phyloP scores from a whole-genome alignment of 2,329 filamentous ascomycete genomes.

The Scedosporium apiospermum region DNA sequence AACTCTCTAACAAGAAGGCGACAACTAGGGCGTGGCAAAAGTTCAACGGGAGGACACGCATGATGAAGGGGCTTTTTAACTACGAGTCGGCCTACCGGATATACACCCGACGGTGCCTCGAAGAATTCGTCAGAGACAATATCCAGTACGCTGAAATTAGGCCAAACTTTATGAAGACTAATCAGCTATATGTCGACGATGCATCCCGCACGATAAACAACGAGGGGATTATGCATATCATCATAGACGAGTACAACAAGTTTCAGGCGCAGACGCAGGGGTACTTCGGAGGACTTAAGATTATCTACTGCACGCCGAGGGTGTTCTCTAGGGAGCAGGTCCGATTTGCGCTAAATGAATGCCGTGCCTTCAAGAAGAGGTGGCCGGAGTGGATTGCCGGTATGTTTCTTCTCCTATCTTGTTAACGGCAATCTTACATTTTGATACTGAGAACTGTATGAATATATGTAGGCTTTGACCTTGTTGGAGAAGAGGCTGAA shows the following conservation, averaged over 20 bases:
- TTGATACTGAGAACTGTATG: not conserved
- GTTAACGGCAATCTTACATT: not conserved
- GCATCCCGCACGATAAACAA: constrained; percentile 44
- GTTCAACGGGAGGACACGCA: constrained; percentile 60
- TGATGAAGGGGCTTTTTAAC: constrained; percentile 65
- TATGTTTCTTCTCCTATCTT: constrained; percentile 21
- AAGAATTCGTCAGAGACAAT: constrained; percentile 53
- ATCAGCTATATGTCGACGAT: constrained; percentile 51
- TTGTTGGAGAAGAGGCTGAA: constrained; percentile 58
- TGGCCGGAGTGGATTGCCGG: constrained; percentile 55
- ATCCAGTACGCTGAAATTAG: constrained; percentile 65
- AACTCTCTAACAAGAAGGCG: constrained; percentile 4
- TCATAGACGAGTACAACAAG: constrained; percentile 41
- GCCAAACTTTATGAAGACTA: constrained; percentile 57
- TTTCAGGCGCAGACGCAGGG: constrained; percentile 31
- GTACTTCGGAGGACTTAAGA: constrained; percentile 55
- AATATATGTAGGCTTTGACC: constrained; percentile 47
- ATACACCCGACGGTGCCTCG: constrained; percentile 51
- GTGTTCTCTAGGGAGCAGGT: constrained; percentile 43
- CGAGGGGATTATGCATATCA: constrained; percentile 49
- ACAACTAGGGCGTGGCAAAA: constrained; percentile 42
- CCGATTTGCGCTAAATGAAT: constrained; percentile 46
- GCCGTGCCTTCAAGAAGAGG: constrained; percentile 46
- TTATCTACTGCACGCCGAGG: constrained; percentile 62
- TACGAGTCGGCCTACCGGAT: constrained; percentile 52